Evolutionary conservation across 495 filamentous ascomycete species (phyloP), one percentile per base, ranked within the genome.

Genomic region (Hypoxylon lienhwacheense): DNA sequence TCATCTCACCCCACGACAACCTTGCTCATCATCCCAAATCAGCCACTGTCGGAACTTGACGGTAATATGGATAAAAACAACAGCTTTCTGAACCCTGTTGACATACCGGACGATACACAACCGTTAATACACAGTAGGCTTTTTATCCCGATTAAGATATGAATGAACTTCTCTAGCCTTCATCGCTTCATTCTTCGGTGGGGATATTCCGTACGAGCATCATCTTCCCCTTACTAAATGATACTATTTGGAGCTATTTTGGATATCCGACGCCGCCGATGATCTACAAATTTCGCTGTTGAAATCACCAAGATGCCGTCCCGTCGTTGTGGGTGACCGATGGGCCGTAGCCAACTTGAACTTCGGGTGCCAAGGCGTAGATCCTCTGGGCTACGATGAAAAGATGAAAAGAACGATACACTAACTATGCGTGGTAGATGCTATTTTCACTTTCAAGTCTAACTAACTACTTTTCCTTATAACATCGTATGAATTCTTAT

Each of bases 21-120:
- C 46, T 37, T 47, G 51, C 33, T 74, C 32, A 53, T 65, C 22
- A 36, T 71, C 49, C 65, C 67, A 52, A 71, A 66, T 47, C 25
- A 63, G n/a, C 34, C 35, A 32, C 62, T 55, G 15, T 47, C 44
- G 33, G 66, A 65, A 11, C 53, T 50, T n/a, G 35, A 56, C 40
- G 48, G 37, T 41, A 57, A 56, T 58, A 44, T 58, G 59, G 59
- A 58, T 63, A 63, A 63, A 58, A 24, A 7, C 11, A 28, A 43
- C 53, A 41, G 52, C 35, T 42, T 36, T 44, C 25, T 36, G 11
- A 47, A 20, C 52, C 52, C 17, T 40, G 41, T 40, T 33, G 12
- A 41, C 29, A 11, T 46, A 7, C 37, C 59, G 59, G 59, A 63
- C 35, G 48, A 48, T 50, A 33, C 45, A 39, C 26, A 40, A 35